Evolutionary conservation across 2,329 filamentous ascomycete species (phyloP).

Genomic region (Fusarium pininemorale): DNA sequence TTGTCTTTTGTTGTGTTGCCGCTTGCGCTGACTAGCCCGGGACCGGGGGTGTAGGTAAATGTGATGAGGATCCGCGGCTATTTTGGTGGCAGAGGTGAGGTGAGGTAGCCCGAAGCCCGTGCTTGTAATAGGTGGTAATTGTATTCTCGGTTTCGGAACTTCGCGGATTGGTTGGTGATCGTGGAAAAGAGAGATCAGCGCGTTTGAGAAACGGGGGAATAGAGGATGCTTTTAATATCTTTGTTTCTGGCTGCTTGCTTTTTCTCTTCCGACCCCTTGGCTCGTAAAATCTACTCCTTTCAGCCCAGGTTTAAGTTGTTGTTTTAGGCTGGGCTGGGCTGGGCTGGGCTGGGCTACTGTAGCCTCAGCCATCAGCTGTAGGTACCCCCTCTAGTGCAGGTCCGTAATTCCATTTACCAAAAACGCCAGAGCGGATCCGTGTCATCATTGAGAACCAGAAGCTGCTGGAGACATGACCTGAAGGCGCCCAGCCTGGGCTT

Average conservation of each 20-base stretch:
- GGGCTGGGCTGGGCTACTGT: not conserved
- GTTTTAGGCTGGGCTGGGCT: not conserved
- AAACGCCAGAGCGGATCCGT: constrained; percentile 25
- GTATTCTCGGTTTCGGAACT: constrained; percentile 24
- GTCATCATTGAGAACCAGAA: constrained; percentile 17
- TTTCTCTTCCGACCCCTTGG: not conserved
- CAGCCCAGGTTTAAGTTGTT: not conserved
- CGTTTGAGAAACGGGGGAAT: not conserved
- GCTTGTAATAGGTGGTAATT: constrained; percentile 2
- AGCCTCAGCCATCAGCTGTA: not conserved
- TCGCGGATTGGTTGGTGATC: constrained; percentile 33
- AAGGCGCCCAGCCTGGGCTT: not conserved
- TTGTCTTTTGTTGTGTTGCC: constrained; percentile 10
- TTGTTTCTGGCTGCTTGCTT: constrained; percentile 15
- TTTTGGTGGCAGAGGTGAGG: constrained; percentile 25
- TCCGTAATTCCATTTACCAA: constrained; percentile 8
- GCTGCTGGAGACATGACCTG: not conserved
- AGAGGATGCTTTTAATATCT: constrained; percentile 12
- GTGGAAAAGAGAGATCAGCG: constrained; percentile 15
- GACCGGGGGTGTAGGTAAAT: constrained; percentile 14
- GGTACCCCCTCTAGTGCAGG: not conserved
- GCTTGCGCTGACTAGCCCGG: not conserved
- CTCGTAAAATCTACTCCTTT: not conserved
- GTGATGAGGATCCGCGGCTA: constrained; percentile 39
- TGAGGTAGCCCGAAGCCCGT: constrained; percentile 1